Evolutionary conservation across 2,329 filamentous ascomycete genomes (phyloP).

Genomic region (Penicillium occitanis): DNA sequence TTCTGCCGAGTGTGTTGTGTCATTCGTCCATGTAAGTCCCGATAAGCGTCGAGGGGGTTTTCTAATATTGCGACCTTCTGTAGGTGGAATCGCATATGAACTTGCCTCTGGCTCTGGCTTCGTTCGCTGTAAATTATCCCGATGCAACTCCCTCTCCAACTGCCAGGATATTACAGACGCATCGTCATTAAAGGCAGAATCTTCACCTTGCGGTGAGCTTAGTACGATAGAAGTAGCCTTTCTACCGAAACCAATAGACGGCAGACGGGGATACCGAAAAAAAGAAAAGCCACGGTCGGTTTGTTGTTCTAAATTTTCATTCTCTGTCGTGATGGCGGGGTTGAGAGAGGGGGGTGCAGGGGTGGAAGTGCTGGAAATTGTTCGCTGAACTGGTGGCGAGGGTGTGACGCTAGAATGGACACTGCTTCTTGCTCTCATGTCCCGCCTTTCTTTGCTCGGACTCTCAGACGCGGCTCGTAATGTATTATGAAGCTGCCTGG

Average conservation of each 20-base stretch:
- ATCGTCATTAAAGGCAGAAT: constrained; percentile 33
- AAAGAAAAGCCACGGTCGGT: constrained; percentile 20
- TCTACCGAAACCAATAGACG: constrained; percentile 10
- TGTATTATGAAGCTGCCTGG: constrained; percentile 17
- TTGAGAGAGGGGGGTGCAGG: constrained; percentile 32
- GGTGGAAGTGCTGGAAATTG: constrained; percentile 30
- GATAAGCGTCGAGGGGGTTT: constrained; percentile 37
- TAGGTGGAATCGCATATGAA: constrained; percentile 24
- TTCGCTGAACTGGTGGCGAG: constrained; percentile 35
- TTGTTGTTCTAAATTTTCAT: constrained; percentile 9
- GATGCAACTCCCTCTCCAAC: constrained; percentile 39
- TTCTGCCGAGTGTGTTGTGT: constrained; percentile 8
- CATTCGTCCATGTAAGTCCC: constrained; percentile 19
- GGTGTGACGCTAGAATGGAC: constrained; percentile 28
- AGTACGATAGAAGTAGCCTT: constrained; percentile 20
- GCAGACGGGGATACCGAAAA: constrained; percentile 19
- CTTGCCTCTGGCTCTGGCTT: constrained; percentile 30
- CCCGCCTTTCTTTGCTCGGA: constrained; percentile 21
- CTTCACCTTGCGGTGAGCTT: constrained; percentile 26
- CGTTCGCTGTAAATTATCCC: constrained; percentile 38
- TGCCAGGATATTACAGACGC: constrained; percentile 35
- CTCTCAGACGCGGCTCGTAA: constrained; percentile 31
- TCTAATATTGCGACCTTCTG: constrained; percentile 35
- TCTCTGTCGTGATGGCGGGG: constrained; percentile 23
- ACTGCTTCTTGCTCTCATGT: background rate